A percentile compares a stretch with the other conserved stretches of the same genome.
Evolutionary conservation across 2,329 filamentous ascomycete genomes (phyloP).

Genomic region (Cladosporium sp.): DNA sequence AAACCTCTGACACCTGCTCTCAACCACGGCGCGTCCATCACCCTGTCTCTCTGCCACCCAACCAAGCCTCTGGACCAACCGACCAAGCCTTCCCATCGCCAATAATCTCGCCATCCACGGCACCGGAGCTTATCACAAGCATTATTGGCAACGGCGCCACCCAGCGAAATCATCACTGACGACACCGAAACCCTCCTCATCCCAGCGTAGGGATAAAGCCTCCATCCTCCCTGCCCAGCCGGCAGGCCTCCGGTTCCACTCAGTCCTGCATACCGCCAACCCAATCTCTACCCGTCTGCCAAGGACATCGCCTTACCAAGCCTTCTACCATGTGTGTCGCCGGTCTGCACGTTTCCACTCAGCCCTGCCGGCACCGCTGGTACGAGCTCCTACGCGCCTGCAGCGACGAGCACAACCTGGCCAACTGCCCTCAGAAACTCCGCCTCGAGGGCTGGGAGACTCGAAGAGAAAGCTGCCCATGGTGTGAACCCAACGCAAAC

Average conservation of each 20-base stretch:
- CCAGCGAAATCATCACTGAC: constrained; percentile 1
- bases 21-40: neutral
- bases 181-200: neutral
- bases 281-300: neutral
- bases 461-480: constrained; percentile 42
- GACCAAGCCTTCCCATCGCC: neutral
- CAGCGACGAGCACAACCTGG: constrained; percentile 38
- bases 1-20: neutral
- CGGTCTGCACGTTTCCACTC: constrained; percentile 43
- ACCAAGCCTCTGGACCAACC: neutral
- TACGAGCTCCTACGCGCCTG: constrained; percentile 43
- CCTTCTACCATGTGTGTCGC: constrained; percentile 43
- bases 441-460: constrained; percentile 45
- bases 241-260: neutral
- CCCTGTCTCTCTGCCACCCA: neutral
- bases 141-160: constrained; percentile 7
- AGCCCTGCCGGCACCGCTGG: constrained; percentile 45
- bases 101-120: neutral
- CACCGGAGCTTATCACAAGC: constrained; percentile 10
- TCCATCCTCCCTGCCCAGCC: constrained; percentile 2
- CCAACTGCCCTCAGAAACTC: constrained; percentile 42
- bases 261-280: neutral
- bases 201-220: neutral
- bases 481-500: constrained; percentile 30
- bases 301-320: neutral